Percentiles rank a stretch among this genome's conserved stretches.
Conservation (phyloP, 495 filamentous ascomycete species). For the Penicillium desertorum region DNA sequence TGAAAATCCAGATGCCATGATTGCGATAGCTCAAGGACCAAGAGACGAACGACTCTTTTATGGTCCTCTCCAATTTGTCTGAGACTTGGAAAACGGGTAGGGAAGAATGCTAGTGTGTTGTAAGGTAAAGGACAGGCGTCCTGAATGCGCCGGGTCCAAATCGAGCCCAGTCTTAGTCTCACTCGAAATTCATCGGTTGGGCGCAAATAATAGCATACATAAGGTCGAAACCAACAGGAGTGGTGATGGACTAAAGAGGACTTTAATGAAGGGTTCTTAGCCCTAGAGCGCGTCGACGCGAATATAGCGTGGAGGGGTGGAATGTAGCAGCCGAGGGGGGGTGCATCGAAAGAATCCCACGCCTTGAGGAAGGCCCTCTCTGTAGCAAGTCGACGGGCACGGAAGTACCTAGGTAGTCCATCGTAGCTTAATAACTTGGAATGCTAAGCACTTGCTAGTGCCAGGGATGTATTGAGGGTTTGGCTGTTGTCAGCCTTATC, state of each 20-base stretch:
- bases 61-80: neutral
- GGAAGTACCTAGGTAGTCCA: neutral
- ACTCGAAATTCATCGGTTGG: constrained; percentile 13
- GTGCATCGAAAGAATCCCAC: constrained; percentile 31
- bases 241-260: constrained; percentile 21
- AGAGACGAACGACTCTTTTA: neutral
- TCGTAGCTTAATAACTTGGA: constrained; percentile 20
- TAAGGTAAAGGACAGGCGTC: neutral
- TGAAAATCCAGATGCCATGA: constrained; percentile 31
- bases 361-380: constrained; percentile 14
- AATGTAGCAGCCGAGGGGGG: constrained; percentile 33
- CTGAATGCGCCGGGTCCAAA: constrained; percentile 10
- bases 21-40: constrained; percentile 6
- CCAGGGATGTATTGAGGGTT: constrained; percentile 15
- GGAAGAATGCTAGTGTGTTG: neutral
- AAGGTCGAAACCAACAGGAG: constrained; percentile 4
- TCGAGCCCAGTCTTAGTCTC: constrained; percentile 13
- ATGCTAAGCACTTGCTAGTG: constrained; percentile 15
- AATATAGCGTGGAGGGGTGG: constrained; percentile 33
- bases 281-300: constrained; percentile 34
- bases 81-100: neutral
- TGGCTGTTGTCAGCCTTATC: constrained; percentile 11
- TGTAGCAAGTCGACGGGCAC: neutral
- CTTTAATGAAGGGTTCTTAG: constrained; percentile 16
- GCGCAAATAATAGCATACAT: constrained; percentile 7